Evolutionary conservation across 2,329 filamentous ascomycete species (phyloP).

Genomic region (Epichloe sibirici): DNA sequence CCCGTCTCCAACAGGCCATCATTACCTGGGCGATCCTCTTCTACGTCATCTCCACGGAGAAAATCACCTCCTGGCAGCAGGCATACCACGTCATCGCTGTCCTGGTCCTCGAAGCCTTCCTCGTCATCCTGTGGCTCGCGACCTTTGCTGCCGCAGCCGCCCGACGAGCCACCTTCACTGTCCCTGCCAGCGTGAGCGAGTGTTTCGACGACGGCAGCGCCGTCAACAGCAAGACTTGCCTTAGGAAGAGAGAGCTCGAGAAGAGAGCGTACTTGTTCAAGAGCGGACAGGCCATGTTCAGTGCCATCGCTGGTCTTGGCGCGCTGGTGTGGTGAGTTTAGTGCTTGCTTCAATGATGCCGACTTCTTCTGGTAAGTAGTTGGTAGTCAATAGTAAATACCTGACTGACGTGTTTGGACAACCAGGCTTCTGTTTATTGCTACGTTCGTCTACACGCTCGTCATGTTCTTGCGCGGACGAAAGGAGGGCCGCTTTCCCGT

Average conservation of each 20-base stretch:
- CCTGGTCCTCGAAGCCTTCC: slow-evolving; percentile 29
- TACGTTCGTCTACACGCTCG: slow-evolving; percentile 23
- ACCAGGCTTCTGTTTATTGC: slow-evolving; percentile 27
- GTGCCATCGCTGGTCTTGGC: slow-evolving; percentile 30
- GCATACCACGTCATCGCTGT: slow-evolving; percentile 33
- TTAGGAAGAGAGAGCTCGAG: slow-evolving; percentile 14
- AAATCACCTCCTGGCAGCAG: slow-evolving; percentile 19
- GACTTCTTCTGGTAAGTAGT: neutral
- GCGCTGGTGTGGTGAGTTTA: slow-evolving; percentile 28
- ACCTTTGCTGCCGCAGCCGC: slow-evolving; percentile 29
- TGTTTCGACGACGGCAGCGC: slow-evolving; percentile 27
- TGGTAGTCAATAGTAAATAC: too few species aligned
- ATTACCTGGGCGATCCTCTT: slow-evolving; percentile 32
- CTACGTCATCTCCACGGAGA: slow-evolving; percentile 31
- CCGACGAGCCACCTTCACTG: slow-evolving; percentile 24
- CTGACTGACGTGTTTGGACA: neutral
- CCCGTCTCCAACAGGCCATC: slow-evolving; percentile 20
- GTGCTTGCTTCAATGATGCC: neutral
- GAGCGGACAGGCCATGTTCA: slow-evolving; percentile 22
- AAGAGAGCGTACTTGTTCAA: slow-evolving; percentile 21
- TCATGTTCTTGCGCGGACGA: slow-evolving; percentile 24
- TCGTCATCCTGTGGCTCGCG: slow-evolving; percentile 36
- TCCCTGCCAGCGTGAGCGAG: slow-evolving; percentile 17
- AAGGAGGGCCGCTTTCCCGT: slow-evolving; percentile 24
- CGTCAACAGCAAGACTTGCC: slow-evolving; percentile 26